Evolutionary conservation across 768 basidiomycete genomes (phyloP).

Genomic region (Pleurotus tuber-regium): DNA sequence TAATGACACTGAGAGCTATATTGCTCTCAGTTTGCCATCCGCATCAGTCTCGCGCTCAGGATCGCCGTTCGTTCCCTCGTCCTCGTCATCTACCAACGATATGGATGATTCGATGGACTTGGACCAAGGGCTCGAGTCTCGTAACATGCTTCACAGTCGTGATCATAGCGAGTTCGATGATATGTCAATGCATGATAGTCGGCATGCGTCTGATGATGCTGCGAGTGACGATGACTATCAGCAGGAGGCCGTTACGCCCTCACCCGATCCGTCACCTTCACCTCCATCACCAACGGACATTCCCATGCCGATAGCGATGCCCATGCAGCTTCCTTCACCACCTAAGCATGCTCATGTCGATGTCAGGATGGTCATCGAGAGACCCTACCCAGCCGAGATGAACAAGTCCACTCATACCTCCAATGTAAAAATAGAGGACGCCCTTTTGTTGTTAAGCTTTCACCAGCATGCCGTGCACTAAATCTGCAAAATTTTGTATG

Average conservation of each 20-base stretch:
- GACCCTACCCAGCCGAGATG: conserved; percentile 43
- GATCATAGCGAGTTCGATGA: conserved; percentile 9
- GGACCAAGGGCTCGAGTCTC: conserved; percentile 25
- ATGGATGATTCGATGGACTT: conserved; percentile 49
- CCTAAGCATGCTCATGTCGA: conserved; percentile 7
- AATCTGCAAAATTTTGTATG: conserved; percentile 15
- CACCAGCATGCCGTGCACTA: conserved; percentile 63
- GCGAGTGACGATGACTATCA: conserved; percentile 71
- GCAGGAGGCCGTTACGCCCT: conserved; percentile 67
- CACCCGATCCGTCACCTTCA: conserved; percentile 44
- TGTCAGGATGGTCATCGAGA: conserved; percentile 31
- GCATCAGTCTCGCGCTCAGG: conserved; percentile 50
- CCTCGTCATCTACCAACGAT: conserved; percentile 42
- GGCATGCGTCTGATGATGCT: conserved; percentile 46
- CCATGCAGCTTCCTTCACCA: conserved; percentile 5
- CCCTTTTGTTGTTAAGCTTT: conserved; percentile 71
- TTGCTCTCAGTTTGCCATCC: conserved; percentile 30
- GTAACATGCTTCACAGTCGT: not conserved
- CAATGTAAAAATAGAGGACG: conserved; percentile 72
- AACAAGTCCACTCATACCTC: conserved; percentile 43
- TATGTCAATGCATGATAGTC: conserved; percentile 28
- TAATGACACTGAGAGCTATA: conserved; percentile 10
- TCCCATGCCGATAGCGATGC: conserved; percentile 1
- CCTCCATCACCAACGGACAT: conserved; percentile 11
- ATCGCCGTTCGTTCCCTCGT: conserved; percentile 48